Conservation (phyloP, 495 filamentous ascomycete genomes). For the Penicillium bovifimosum region DNA sequence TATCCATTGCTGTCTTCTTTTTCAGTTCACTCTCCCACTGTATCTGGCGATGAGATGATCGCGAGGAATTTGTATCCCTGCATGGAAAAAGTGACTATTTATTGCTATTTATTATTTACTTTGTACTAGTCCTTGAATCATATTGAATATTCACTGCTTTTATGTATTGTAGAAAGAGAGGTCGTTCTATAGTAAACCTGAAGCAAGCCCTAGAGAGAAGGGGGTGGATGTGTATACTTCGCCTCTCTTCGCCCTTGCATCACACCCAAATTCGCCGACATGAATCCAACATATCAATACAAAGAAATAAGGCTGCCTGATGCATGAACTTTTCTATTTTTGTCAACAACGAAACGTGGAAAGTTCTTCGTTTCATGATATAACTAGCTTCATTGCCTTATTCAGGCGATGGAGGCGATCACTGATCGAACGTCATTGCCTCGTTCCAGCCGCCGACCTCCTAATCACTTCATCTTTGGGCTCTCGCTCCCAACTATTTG, state of each 20-base stretch:
- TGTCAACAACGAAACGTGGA: neutral
- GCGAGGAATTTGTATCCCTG: slow-evolving; percentile 24
- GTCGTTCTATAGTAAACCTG: neutral
- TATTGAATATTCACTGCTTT: neutral
- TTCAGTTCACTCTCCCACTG: slow-evolving; percentile 22
- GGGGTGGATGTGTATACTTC: neutral
- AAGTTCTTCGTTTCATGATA: neutral
- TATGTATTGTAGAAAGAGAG: neutral
- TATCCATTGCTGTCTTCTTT: slow-evolving; percentile 41
- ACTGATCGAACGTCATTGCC: slow-evolving; percentile 3
- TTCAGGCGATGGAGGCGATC: neutral
- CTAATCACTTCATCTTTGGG: neutral
- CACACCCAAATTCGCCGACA: neutral
- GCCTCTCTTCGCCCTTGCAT: neutral
- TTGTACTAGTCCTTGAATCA: slow-evolving; percentile 15
- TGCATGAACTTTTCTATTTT: neutral
- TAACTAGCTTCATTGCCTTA: neutral
- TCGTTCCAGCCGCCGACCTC: neutral
- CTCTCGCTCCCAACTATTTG: neutral
- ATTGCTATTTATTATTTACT: slow-evolving; percentile 11
- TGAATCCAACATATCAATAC: too few relatives aligned
- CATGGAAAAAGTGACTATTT: slow-evolving; percentile 27
- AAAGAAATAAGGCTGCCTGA: neutral
- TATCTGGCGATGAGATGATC: slow-evolving; percentile 38
- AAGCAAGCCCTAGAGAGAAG: too few relatives aligned